Conservation (phyloP, 768 basidiomycete genomes). For the Lactarius psammicola region DNA sequence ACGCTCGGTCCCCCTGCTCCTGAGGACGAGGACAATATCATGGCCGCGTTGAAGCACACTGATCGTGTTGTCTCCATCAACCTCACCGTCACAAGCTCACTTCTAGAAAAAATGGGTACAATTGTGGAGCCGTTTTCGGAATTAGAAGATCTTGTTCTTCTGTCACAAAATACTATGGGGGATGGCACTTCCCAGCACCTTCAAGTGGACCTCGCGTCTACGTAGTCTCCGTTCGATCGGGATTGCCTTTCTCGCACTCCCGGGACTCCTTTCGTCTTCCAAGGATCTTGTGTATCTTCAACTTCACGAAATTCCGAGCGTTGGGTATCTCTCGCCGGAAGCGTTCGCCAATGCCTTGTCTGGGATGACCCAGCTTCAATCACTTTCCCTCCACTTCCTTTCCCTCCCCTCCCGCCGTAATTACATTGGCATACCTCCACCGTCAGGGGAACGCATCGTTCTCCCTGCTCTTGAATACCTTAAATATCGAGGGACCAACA, state of each 20-base stretch:
- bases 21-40: not conserved
- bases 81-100: not conserved
- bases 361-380: not conserved
- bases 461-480: not conserved
- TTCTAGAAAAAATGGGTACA: not conserved
- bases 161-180: not conserved
- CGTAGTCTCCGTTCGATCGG: not conserved
- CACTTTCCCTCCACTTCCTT: not conserved
- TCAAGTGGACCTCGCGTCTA: not conserved
- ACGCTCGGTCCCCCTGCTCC: not conserved
- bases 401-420: not conserved
- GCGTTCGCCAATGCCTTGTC: not conserved
- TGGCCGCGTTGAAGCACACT: not conserved
- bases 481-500: not conserved
- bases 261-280: not conserved
- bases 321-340: not conserved
- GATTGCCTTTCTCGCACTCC: not conserved
- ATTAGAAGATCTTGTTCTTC: not conserved
- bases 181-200: not conserved
- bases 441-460: not conserved
- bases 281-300: not conserved
- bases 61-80: not conserved
- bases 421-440: not conserved
- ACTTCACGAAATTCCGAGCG: not conserved
- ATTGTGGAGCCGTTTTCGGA: not conserved